Percentiles rank a stretch among this genome's conserved stretches.
phyloP scores from a whole-genome alignment of 2,329 filamentous ascomycete genomes.

The Aspergillus persii region DNA sequence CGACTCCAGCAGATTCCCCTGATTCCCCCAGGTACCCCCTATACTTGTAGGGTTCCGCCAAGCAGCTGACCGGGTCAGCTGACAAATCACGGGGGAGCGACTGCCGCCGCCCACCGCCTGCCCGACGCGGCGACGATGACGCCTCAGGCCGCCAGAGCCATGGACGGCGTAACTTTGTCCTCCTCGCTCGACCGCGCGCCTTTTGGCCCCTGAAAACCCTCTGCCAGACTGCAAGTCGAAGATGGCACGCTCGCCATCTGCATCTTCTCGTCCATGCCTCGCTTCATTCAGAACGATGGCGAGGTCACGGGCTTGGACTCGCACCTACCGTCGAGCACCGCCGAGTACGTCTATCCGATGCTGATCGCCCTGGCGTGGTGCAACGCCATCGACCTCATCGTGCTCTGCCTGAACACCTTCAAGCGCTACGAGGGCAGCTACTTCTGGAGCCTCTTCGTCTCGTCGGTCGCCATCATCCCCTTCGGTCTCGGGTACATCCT shows the following conservation, averaged over 20 bases:
- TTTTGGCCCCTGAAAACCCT: not conserved
- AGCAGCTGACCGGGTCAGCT: too few species aligned
- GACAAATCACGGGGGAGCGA: too few species aligned
- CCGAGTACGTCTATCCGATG: slow-evolving; percentile 33
- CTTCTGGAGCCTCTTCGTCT: slow-evolving; percentile 48
- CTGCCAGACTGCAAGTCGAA: not conserved
- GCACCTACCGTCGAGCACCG: slow-evolving; percentile 4
- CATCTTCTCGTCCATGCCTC: slow-evolving; percentile 5
- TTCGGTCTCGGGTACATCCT: slow-evolving; percentile 48
- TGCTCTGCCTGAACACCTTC: slow-evolving; percentile 49
- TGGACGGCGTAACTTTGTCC: not conserved
- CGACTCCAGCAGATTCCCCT: too few species aligned
- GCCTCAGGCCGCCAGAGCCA: not conserved
- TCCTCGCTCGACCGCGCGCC: not conserved
- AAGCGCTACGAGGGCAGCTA: slow-evolving; percentile 46
- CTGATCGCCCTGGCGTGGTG: slow-evolving; percentile 48
- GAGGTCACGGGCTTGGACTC: slow-evolving; percentile 6
- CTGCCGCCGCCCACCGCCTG: not conserved
- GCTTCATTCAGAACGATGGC: slow-evolving; percentile 8
- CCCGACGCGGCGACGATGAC: not conserved
- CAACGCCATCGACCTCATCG: slow-evolving; percentile 48
- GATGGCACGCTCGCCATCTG: not conserved
- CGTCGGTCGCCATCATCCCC: slow-evolving; percentile 44
- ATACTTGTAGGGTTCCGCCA: too few species aligned
- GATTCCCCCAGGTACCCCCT: too few species aligned